Percentiles rank a stretch among this genome's conserved stretches.
Evolutionary conservation across 768 basidiomycete species (phyloP).

Genomic region (Hortiboletus flavorubellus): DNA sequence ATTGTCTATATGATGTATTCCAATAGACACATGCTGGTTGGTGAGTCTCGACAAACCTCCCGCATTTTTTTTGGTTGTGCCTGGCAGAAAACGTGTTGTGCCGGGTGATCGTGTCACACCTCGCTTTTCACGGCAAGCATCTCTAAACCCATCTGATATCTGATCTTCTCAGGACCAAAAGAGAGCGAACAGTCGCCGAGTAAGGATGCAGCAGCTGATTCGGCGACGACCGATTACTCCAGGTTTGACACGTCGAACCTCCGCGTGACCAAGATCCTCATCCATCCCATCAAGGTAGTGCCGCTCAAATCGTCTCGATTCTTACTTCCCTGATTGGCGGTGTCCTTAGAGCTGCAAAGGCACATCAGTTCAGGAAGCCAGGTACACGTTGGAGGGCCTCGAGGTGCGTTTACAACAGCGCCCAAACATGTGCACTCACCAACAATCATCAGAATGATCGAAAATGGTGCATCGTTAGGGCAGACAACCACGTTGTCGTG

Average conservation of each 20-base stretch:
- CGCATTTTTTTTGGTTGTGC: neutral
- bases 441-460: conserved; percentile 58
- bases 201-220: neutral
- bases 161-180: conserved; percentile 13
- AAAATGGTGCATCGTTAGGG: conserved; percentile 66
- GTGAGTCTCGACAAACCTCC: conserved; percentile 14
- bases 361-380: conserved; percentile 52
- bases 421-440: neutral
- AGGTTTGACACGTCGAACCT: conserved; percentile 33
- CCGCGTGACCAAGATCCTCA: conserved; percentile 52
- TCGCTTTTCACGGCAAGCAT: neutral
- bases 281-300: conserved; percentile 65
- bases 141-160: conserved; percentile 9
- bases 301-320: neutral
- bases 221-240: conserved; percentile 7
- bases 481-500: conserved; percentile 47
- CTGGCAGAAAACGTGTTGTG: neutral
- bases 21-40: neutral
- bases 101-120: neutral
- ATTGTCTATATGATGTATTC: conserved; percentile 17
- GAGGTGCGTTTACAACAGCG: conserved; percentile 43
- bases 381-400: conserved; percentile 59
- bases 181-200: neutral
- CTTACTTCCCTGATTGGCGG: neutral
- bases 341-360: conserved; percentile 68